phyloP scores from a whole-genome alignment of 2,329 filamentous ascomycete species.

The Hypoxylon sp. region DNA sequence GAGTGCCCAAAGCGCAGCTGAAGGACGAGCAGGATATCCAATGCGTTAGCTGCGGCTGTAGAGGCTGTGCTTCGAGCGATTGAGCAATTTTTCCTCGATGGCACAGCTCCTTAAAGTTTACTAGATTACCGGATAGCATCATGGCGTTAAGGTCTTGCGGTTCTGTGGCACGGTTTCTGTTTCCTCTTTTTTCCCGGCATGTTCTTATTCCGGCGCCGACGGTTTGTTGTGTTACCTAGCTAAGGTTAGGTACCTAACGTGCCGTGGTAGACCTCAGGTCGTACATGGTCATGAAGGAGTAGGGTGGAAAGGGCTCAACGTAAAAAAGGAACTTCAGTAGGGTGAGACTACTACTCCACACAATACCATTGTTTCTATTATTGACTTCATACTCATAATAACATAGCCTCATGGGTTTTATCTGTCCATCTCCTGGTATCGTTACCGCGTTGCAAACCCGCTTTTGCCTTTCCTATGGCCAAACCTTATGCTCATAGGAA shows the following conservation, averaged over 20 bases:
- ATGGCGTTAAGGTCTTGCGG: constrained; percentile 36
- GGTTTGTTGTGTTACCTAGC: constrained; percentile 14
- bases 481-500: constrained; percentile 73
- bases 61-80: constrained; percentile 87
- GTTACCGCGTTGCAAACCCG: constrained; percentile 60
- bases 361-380: constrained; percentile 1
- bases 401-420: constrained; percentile 29
- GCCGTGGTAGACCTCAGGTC: constrained; percentile 13
- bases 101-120: constrained; percentile 16
- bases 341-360: constrained; percentile 8
- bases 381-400: constrained; percentile 22
- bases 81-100: constrained; percentile 49
- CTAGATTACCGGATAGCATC: too few relatives aligned
- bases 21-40: constrained; percentile 91
- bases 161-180: constrained; percentile 12
- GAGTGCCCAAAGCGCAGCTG: constrained; percentile 86
- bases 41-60: constrained; percentile 94
- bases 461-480: constrained; percentile 63
- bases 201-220: constrained; percentile 17
- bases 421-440: constrained; percentile 35
- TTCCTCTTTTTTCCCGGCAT: constrained; percentile 20
- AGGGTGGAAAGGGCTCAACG: constrained; percentile 22
- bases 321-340: constrained; percentile 4
- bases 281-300: background rate
- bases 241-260: too few relatives aligned